These are phyloP conservation scores for Pezicula rhizophila DNA, from an alignment of 2,329 filamentous ascomycete genomes.

Conservation along the genomic window DNA sequence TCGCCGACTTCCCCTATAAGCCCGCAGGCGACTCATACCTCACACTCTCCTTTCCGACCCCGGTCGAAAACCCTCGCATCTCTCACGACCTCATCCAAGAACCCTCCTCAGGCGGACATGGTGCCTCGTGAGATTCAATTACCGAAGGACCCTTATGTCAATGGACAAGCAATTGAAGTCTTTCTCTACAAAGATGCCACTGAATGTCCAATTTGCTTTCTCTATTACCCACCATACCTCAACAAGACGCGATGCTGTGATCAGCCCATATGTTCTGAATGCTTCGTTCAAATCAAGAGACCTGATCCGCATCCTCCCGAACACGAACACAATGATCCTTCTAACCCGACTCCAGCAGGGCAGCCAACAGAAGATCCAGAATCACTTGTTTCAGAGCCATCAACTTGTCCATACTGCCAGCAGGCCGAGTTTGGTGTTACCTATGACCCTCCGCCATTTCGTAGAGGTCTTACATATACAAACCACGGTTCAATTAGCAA, in stretches of 20 bases:
- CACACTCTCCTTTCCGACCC: slow-evolving; percentile 62
- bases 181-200: slow-evolving; percentile 85
- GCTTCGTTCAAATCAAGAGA: slow-evolving; percentile 97
- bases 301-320: slow-evolving; percentile 87
- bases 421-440: slow-evolving; percentile 95
- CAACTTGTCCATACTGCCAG: slow-evolving; percentile 90
- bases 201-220: slow-evolving; percentile 94
- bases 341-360: slow-evolving; percentile 23
- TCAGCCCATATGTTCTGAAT: slow-evolving; percentile 95
- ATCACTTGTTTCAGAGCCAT: slow-evolving; percentile 82
- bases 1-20: slow-evolving; percentile 46
- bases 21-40: slow-evolving; percentile 35
- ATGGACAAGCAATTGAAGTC: slow-evolving; percentile 89
- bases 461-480: slow-evolving; percentile 71
- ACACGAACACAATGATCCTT: slow-evolving; percentile 40
- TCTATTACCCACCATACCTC: slow-evolving; percentile 90
- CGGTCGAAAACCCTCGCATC: slow-evolving; percentile 86
- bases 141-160: slow-evolving; percentile 79
- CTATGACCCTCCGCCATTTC: slow-evolving; percentile 83
- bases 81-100: slow-evolving; percentile 67
- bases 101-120: slow-evolving; percentile 65
- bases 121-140: slow-evolving; percentile 72
- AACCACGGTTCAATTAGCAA: slow-evolving; percentile 43
- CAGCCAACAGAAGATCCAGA: slow-evolving; percentile 37
- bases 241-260: slow-evolving; percentile 95